These are phyloP conservation scores for Mucor racemosus DNA, from an alignment of 371 early-diverging fungal genomes.

Conservation along the genomic window DNA sequence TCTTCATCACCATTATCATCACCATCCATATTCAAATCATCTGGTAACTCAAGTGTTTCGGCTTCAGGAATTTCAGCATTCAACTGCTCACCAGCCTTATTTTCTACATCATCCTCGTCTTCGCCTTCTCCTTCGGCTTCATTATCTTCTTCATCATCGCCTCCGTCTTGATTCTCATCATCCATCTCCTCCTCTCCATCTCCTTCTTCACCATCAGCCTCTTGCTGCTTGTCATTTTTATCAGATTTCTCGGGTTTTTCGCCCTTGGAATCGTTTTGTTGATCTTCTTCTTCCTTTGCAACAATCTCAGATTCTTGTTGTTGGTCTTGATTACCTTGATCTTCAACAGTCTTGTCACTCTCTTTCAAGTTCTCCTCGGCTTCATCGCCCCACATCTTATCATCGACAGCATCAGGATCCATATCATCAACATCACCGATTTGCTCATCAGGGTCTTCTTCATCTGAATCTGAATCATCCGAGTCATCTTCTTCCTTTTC, in stretches of 20 bases:
- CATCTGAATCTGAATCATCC: constrained; percentile 56
- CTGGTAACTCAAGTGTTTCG: constrained; percentile 65
- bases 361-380: constrained; percentile 74
- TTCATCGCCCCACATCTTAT: constrained; percentile 96
- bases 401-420: constrained; percentile 91
- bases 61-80: constrained; percentile 67
- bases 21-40: constrained; percentile 68
- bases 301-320: constrained; percentile 70
- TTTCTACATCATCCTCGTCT: constrained; percentile 49
- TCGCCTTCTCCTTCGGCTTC: constrained; percentile 40
- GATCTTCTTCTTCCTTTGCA: constrained; percentile 68
- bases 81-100: constrained; percentile 58
- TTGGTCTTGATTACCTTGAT: constrained; percentile 54
- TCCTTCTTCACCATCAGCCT: constrained; percentile 57
- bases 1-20: constrained; percentile 47
- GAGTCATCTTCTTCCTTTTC: constrained; percentile 57
- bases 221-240: constrained; percentile 35
- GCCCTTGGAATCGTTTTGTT: constrained; percentile 38
- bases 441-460: constrained; percentile 84
- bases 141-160: constrained; percentile 40
- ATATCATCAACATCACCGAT: constrained; percentile 90
- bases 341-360: constrained; percentile 65
- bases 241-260: constrained; percentile 36
- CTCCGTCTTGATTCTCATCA: constrained; percentile 46
- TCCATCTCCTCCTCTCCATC: constrained; percentile 48